Conservation (phyloP, 768 basidiomycete genomes). For the Pleurotus platypus region DNA sequence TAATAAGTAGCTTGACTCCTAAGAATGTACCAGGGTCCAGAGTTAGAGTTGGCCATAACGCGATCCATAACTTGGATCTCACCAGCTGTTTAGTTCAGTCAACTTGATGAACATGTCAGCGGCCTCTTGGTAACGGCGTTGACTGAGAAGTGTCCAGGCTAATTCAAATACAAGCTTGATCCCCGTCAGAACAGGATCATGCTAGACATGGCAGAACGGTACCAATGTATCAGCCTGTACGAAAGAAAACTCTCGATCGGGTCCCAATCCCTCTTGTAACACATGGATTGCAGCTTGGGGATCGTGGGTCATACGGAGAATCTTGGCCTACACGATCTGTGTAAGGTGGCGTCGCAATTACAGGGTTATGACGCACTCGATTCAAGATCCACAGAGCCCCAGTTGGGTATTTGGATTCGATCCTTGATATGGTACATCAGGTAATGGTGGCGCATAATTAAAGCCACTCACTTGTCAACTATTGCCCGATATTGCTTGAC, state of each 20-base stretch:
- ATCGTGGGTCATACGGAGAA: constrained; percentile 67
- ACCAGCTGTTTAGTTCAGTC: constrained; percentile 71
- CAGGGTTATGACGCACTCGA: constrained; percentile 33
- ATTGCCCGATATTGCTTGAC: constrained; percentile 60
- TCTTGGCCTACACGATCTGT: constrained; percentile 52
- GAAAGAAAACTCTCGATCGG: constrained; percentile 53
- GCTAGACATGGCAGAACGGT: not conserved
- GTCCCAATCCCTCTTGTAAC: constrained; percentile 53
- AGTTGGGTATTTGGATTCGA: constrained; percentile 55
- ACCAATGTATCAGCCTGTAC: constrained; percentile 73
- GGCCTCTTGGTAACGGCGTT: constrained; percentile 62
- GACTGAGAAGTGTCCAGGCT: constrained; percentile 69
- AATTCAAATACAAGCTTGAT: constrained; percentile 71
- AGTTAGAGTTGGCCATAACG: not conserved
- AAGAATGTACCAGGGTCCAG: not conserved
- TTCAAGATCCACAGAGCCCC: constrained; percentile 77
- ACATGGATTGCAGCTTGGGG: constrained; percentile 62
- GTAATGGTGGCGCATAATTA: not conserved
- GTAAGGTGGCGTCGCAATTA: not conserved
- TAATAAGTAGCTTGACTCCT: constrained; percentile 82
- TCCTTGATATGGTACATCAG: constrained; percentile 25
- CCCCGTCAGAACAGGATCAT: not conserved
- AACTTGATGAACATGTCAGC: constrained; percentile 64
- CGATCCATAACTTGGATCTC: constrained; percentile 11
- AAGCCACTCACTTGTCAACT: constrained; percentile 52